A percentile compares a stretch with the other conserved stretches of the same genome.
phyloP scores from a whole-genome alignment of 2,329 filamentous ascomycete species.

The Colletotrichum australisinense region DNA sequence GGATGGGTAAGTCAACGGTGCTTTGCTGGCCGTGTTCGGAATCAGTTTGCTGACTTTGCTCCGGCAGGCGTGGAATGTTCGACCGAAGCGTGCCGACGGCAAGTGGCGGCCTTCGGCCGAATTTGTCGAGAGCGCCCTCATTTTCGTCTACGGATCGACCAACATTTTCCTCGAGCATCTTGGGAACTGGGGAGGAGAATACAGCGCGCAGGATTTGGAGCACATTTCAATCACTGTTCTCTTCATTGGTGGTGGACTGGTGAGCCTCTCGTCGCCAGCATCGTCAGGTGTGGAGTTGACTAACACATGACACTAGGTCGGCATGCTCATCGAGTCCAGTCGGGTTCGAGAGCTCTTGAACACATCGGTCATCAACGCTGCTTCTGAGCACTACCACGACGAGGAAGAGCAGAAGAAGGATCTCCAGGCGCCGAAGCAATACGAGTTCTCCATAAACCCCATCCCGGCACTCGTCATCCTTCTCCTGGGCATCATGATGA shows the following conservation, averaged over 20 bases:
- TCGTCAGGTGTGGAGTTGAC: neutral
- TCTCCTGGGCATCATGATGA: slow-evolving; percentile 94
- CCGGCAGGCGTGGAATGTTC: slow-evolving; percentile 84
- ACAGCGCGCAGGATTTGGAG: slow-evolving; percentile 85
- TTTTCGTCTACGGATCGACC: slow-evolving; percentile 88
- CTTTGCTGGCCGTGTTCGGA: neutral
- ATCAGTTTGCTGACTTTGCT: slow-evolving; percentile 27
- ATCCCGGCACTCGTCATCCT: slow-evolving; percentile 89
- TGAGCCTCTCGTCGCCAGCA: slow-evolving; percentile 53
- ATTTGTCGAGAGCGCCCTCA: slow-evolving; percentile 89
- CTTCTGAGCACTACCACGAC: slow-evolving; percentile 46
- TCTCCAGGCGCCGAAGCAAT: slow-evolving; percentile 69
- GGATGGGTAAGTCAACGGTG: slow-evolving; percentile 73
- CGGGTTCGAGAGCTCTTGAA: slow-evolving; percentile 76
- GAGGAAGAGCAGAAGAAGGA: slow-evolving; percentile 58
- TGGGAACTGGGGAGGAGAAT: slow-evolving; percentile 75
- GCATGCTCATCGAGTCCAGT: slow-evolving; percentile 86
- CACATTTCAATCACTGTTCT: slow-evolving; percentile 93
- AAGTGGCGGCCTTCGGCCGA: slow-evolving; percentile 84
- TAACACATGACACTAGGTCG: slow-evolving; percentile 61
- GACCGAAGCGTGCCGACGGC: slow-evolving; percentile 67
- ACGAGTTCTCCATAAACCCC: slow-evolving; percentile 85
- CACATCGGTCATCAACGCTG: slow-evolving; percentile 55
- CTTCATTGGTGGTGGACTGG: slow-evolving; percentile 92
- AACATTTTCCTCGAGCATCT: slow-evolving; percentile 96